Conservation (phyloP, 495 filamentous ascomycete species). For the Platismatia glauca region DNA sequence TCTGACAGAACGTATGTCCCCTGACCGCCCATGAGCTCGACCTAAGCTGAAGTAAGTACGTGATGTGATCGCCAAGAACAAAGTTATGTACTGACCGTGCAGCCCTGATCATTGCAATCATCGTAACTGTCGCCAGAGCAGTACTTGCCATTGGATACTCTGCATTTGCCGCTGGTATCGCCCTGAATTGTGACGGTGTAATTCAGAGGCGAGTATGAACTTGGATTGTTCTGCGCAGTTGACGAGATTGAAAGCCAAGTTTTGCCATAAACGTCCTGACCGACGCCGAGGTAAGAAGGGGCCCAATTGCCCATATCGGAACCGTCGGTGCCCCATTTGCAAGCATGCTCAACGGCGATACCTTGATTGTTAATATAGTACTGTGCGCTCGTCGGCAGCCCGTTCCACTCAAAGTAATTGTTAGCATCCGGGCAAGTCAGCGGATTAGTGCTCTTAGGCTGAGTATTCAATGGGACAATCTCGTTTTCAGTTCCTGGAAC, state of each 20-base stretch:
- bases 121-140: constrained; percentile 35
- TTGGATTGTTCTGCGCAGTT: constrained; percentile 54
- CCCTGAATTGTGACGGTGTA: constrained; percentile 66
- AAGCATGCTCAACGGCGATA: constrained; percentile 57
- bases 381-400: constrained; percentile 72
- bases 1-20: constrained; percentile 38
- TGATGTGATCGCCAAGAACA: not conserved
- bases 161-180: constrained; percentile 60
- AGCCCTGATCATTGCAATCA: constrained; percentile 43
- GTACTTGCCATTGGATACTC: constrained; percentile 58
- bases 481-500: constrained; percentile 60
- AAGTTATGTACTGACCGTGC: constrained; percentile 54
- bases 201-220: constrained; percentile 50
- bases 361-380: constrained; percentile 92
- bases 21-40: constrained; percentile 37
- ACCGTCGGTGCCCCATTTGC: constrained; percentile 62
- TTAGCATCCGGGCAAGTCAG: constrained; percentile 65
- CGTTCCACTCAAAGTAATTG: constrained; percentile 69
- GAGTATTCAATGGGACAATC: constrained; percentile 62
- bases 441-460: constrained; percentile 44
- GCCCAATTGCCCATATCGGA: constrained; percentile 74
- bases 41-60: constrained; percentile 28
- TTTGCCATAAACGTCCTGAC: constrained; percentile 47
- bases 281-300: constrained; percentile 80
- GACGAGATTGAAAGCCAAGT: constrained; percentile 81